A percentile compares a stretch with the other conserved stretches of the same genome.
These are phyloP conservation scores for Neopestalotiopsis clavispora DNA, from an alignment of 2,329 filamentous ascomycete species.

Conservation along the genomic window DNA sequence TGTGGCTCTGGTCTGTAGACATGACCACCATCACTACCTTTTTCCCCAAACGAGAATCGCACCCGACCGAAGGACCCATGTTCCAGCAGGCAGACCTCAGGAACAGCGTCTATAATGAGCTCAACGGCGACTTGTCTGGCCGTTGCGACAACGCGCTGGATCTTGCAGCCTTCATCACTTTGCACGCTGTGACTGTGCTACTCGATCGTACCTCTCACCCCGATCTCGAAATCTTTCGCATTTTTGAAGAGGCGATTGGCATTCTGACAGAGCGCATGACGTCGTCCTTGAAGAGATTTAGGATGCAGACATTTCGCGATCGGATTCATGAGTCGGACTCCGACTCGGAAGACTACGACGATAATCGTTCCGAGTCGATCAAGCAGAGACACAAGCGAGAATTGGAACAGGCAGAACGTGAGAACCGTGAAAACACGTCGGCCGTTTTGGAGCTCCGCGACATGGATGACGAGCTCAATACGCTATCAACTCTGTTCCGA, in stretches of 20 bases:
- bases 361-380: constrained; percentile 44
- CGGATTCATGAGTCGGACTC: constrained; percentile 41
- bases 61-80: constrained; percentile 57
- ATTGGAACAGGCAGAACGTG: constrained; percentile 51
- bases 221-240: constrained; percentile 66
- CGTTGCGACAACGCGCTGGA: constrained; percentile 67
- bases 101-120: constrained; percentile 68
- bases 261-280: constrained; percentile 68
- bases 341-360: constrained; percentile 48
- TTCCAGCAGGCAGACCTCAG: constrained; percentile 66
- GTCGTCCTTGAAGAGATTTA: constrained; percentile 64
- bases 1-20: constrained; percentile 66
- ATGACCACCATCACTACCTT: constrained; percentile 58
- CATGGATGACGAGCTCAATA: constrained; percentile 67
- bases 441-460: constrained; percentile 67
- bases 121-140: constrained; percentile 67
- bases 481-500: constrained; percentile 61
- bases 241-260: constrained; percentile 70
- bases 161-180: constrained; percentile 64
- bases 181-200: constrained; percentile 66
- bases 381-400: constrained; percentile 48
- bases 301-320: constrained; percentile 59
- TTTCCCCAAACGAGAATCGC: constrained; percentile 60
- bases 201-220: constrained; percentile 64
- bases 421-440: constrained; percentile 68